Evolutionary conservation across 106 monocot species (phyloP).

Genomic region (Platanthera zijinensis): DNA sequence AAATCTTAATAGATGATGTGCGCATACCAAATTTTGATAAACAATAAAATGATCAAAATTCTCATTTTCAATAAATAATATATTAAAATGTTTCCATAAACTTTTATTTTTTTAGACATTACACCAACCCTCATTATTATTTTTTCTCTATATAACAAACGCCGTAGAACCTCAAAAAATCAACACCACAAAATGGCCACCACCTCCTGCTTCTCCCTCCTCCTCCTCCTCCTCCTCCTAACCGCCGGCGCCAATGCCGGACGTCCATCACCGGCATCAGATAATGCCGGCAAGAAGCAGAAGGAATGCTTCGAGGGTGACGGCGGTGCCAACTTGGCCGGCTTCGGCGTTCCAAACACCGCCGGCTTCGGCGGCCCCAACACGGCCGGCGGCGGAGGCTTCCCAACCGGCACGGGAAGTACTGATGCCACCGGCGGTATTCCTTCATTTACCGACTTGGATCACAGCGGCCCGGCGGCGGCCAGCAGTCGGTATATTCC

Average conservation of each 20-base stretch:
- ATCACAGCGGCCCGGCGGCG: conserved; percentile 15
- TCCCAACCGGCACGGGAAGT: background rate
- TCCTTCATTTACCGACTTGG: conserved; percentile 9
- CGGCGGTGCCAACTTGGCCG: conserved; percentile 7
- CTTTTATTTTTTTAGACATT: too few species aligned
- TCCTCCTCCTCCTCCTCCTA: background rate
- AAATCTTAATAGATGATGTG: too few species aligned
- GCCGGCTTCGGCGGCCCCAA: conserved; percentile 2
- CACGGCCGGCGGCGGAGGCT: background rate
- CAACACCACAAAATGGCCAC: background rate
- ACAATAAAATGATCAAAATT: too few species aligned
- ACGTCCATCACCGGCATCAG: conserved; percentile 5
- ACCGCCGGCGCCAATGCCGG: background rate
- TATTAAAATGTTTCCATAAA: too few species aligned
- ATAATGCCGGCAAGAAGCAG: conserved; percentile 3
- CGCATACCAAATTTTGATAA: too few species aligned
- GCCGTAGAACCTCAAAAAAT: background rate
- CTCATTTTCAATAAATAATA: too few species aligned
- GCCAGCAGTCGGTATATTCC: conserved; percentile 11
- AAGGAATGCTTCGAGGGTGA: conserved; percentile 3
- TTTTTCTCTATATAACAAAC: background rate
- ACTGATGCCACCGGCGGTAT: background rate
- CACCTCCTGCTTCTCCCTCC: background rate
- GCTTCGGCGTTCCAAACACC: background rate
- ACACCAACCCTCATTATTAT: background rate